Evolutionary conservation across 352 stramenopile species (phyloP), one percentile per base, ranked within the genome.

Genomic region (Phytopythium ostracodes): DNA sequence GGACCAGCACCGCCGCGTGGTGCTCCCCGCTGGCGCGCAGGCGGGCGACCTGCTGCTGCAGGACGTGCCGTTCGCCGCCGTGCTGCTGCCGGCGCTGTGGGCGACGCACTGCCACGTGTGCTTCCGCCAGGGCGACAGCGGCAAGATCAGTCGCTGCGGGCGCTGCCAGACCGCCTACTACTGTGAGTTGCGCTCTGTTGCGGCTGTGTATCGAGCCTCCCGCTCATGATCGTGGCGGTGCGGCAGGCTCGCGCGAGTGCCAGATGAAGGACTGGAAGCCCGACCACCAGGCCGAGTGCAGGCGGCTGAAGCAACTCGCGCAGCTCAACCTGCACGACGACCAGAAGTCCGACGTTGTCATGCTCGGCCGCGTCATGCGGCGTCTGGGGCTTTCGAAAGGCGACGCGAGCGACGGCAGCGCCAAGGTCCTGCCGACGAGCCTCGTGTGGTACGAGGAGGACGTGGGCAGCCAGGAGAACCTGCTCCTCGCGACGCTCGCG

Each of bases 231-330:
- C 15, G 57, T 15, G 12, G 4, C 18, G 89, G 82, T 18, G 57
- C 18, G 12, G 4, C 18, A 92, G 82, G 82, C 47, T 91, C 84
- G 14, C 79, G 75, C 29, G 33, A 25, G 7, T 93, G 84, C 57
- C 84, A 93, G 52, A 67, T 79, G 55, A 60, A 61, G 20, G 81
- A 93, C 61, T 93, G 84, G 84, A 68, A 72, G 33, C 61, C 63
- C 0, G 70, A 91, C 56, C 84, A 93, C 68, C 64, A 71, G 14
- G 65, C 72, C n/a, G 84, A 93, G 62, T 93, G 84, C 62, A 66
- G 70, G 43, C 57, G 29, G 2, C 65, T 93, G 43, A 62, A 56
- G 42, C 70, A 85, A 49, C 67, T 93, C 27, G 42, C 54, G 47
- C 40, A 66, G 47, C 64, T 88, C 31, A 62, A 66, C 1, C 62